Percentiles rank a stretch among this genome's conserved stretches.
Evolutionary conservation across 164 flowering plant species (phyloP).

Genomic region (Piper longum): DNA sequence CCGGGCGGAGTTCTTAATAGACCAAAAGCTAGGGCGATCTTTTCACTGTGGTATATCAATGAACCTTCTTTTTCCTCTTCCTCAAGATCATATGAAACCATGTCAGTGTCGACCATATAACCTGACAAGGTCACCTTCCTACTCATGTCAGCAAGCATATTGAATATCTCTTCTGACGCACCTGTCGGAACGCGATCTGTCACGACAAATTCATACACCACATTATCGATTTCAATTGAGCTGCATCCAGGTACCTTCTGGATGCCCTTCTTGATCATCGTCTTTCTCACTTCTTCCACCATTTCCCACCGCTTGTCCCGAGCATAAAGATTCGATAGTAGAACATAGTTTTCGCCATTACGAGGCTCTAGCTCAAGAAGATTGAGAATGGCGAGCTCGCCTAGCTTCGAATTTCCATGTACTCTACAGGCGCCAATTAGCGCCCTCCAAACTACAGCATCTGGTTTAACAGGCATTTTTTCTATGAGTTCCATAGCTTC

Average conservation of each 20-base stretch:
- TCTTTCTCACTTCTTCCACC: slow-evolving; percentile 2
- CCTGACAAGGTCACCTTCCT: slow-evolving; percentile 3
- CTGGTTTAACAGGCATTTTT: slow-evolving; percentile 3
- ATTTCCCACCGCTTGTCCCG: slow-evolving; percentile 4
- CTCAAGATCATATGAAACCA: slow-evolving; percentile 6
- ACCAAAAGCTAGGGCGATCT: slow-evolving; percentile 8
- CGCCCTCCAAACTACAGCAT: slow-evolving; percentile 4
- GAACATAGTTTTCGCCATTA: slow-evolving; percentile 2
- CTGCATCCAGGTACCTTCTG: slow-evolving; percentile 8
- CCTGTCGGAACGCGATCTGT: background rate
- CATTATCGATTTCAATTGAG: slow-evolving; percentile 5
- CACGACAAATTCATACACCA: slow-evolving; percentile 5
- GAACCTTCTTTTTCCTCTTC: slow-evolving; percentile 7
- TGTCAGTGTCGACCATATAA: slow-evolving; percentile 3
- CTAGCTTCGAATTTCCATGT: slow-evolving; percentile 1
- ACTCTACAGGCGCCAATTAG: slow-evolving; percentile 6
- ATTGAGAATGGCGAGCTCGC: slow-evolving; percentile 4
- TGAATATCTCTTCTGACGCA: slow-evolving; percentile 1
- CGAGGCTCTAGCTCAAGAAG: slow-evolving; percentile 4
- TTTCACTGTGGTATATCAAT: slow-evolving; percentile 8
- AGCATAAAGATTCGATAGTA: slow-evolving; percentile 3
- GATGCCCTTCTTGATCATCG: slow-evolving; percentile 3
- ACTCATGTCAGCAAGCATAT: slow-evolving; percentile 1
- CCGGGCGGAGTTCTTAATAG: slow-evolving; percentile 4
- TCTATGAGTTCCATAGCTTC: slow-evolving; percentile 1